phyloP scores from a whole-genome alignment of 2,329 filamentous ascomycete genomes.

The Aspergillus ibericus region DNA sequence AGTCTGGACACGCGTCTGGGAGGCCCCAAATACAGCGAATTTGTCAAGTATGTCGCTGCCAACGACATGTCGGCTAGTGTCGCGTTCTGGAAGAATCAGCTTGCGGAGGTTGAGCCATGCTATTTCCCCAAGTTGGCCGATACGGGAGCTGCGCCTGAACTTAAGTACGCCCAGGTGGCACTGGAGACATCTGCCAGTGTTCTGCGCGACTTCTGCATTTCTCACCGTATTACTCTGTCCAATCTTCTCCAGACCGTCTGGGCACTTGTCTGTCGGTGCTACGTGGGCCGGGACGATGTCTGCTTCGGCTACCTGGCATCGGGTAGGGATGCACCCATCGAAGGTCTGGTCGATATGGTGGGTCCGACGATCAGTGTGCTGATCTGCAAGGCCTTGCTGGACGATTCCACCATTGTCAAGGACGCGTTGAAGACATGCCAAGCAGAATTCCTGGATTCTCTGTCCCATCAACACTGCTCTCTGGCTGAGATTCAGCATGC shows the following conservation, averaged over 20 bases:
- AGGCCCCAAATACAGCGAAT: conserved; percentile 1
- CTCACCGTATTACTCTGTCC: conserved; percentile 16
- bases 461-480: conserved; percentile 1
- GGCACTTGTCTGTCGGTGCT: conserved; percentile 23
- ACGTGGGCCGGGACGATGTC: conserved; percentile 24
- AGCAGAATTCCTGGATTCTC: background rate
- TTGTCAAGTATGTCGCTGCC: conserved; percentile 12
- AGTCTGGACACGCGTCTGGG: background rate
- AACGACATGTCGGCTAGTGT: conserved; percentile 14
- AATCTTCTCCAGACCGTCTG: conserved; percentile 28
- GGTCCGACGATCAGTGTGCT: conserved; percentile 53
- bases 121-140: conserved; percentile 9
- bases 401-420: background rate
- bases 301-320: conserved; percentile 33
- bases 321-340: conserved; percentile 39
- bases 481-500: conserved; percentile 2
- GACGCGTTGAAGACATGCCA: background rate
- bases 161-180: background rate
- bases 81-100: conserved; percentile 4
- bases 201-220: conserved; percentile 1
- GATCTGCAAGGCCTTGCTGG: conserved; percentile 43
- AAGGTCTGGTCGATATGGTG: conserved; percentile 39
- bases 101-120: conserved; percentile 7
- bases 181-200: background rate
- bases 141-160: conserved; percentile 9